Conservation (phyloP, 1,284 basidiomycete genomes). For the Microbotryomycetes sp. region DNA sequence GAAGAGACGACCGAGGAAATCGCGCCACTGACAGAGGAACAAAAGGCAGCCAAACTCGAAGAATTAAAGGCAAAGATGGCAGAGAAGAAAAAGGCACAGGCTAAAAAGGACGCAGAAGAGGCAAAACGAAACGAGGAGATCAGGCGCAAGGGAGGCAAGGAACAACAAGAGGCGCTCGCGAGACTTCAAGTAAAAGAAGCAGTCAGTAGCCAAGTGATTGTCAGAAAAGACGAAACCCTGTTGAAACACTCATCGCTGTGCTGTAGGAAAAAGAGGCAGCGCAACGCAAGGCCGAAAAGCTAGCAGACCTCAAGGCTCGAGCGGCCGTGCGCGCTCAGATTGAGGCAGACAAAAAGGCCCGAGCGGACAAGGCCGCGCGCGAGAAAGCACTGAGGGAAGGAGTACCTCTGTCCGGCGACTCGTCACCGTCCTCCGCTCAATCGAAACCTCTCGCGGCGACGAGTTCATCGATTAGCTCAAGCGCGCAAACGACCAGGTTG, state of each 20-base stretch:
- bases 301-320: constrained; percentile 71
- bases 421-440: constrained; percentile 41
- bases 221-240: too few species aligned
- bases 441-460: constrained; percentile 40
- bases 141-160: constrained; percentile 74
- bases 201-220: neutral
- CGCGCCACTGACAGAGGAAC: constrained; percentile 89
- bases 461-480: constrained; percentile 42
- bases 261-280: neutral
- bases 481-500: constrained; percentile 61
- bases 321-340: constrained; percentile 85
- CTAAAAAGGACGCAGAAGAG: constrained; percentile 43
- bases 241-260: too few species aligned
- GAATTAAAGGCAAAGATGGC: constrained; percentile 46
- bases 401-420: constrained; percentile 25
- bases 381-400: constrained; percentile 85
- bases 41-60: constrained; percentile 72
- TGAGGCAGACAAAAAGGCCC: constrained; percentile 78
- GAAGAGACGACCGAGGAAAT: constrained; percentile 70
- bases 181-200: constrained; percentile 60
- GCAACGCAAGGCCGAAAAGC: constrained; percentile 55
- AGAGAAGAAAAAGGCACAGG: constrained; percentile 10
- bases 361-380: constrained; percentile 75
- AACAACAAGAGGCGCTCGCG: constrained; percentile 63
- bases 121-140: constrained; percentile 69